phyloP scores from a whole-genome alignment of 805 yeast genomes.

The Saccharomycodes ludwigii region DNA sequence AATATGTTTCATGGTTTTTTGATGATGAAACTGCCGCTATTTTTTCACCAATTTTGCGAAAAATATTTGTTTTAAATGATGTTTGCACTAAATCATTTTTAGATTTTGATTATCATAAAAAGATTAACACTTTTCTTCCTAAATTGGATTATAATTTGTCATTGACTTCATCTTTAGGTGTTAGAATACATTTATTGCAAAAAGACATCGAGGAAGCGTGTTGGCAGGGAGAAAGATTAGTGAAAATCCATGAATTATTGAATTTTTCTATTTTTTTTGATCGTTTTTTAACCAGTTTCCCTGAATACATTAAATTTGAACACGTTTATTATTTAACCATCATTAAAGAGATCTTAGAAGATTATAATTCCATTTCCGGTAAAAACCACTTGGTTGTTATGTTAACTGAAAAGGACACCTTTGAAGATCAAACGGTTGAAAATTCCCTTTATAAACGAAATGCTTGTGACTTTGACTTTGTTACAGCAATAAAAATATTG shows the following conservation, averaged over 20 bases:
- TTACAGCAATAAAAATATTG: conserved; percentile 7
- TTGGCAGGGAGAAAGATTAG: too few relatives aligned
- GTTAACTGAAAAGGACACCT: not conserved
- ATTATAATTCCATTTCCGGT: conserved; percentile 24
- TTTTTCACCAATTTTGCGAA: too few relatives aligned
- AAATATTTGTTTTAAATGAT: not conserved
- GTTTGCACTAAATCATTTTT: conserved; percentile 3
- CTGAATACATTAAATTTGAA: conserved; percentile 9
- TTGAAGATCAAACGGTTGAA: conserved; percentile 5
- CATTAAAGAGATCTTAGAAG: conserved; percentile 26
- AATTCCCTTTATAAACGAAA: conserved; percentile 14
- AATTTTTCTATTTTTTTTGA: conserved; percentile 7
- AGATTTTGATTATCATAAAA: not conserved
- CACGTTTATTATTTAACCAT: conserved; percentile 21
- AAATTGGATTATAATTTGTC: conserved; percentile 27
- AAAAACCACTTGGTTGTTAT: conserved; percentile 2
- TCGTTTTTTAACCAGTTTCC: conserved; percentile 15
- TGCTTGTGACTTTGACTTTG: conserved; percentile 10
- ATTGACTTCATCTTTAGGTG: conserved; percentile 35
- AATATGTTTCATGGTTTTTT: conserved; percentile 5
- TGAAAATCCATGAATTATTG: conserved; percentile 2
- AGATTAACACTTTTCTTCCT: conserved; percentile 19
- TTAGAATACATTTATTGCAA: conserved; percentile 25
- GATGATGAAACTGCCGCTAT: conserved; percentile 1
- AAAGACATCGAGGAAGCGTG: too few relatives aligned